Percentiles rank a stretch among this genome's conserved stretches.
phyloP scores from a whole-genome alignment of 2,329 filamentous ascomycete species.

The Colletotrichum graminicola region DNA sequence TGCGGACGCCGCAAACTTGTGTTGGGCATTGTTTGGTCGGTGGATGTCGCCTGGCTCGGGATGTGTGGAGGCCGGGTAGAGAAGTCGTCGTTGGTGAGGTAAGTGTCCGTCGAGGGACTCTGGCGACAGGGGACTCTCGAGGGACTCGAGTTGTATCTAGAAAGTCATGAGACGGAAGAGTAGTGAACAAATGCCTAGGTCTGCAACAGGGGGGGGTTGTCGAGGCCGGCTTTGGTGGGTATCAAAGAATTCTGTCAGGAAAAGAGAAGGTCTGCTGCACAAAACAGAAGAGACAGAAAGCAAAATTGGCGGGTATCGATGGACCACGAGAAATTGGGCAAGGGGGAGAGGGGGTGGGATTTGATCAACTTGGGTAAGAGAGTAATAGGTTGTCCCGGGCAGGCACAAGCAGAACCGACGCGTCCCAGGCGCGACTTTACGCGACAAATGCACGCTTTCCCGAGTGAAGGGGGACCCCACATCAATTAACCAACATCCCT shows the following conservation, averaged over 20 bases:
- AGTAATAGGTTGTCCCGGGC: slow-evolving; percentile 1
- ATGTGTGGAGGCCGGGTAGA: slow-evolving; percentile 15
- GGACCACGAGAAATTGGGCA: slow-evolving; percentile 37
- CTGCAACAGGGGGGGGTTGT: slow-evolving; percentile 1
- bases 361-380: slow-evolving; percentile 29
- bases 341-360: slow-evolving; percentile 30
- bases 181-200: not conserved
- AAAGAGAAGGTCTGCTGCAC: not conserved
- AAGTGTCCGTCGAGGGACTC: slow-evolving; percentile 24
- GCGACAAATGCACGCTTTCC: slow-evolving; percentile 37
- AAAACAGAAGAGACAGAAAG: slow-evolving; percentile 18
- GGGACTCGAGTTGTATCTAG: slow-evolving; percentile 8
- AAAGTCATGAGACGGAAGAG: slow-evolving; percentile 15
- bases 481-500: slow-evolving; percentile 41
- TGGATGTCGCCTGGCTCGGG: not conserved
- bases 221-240: slow-evolving; percentile 21
- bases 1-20: slow-evolving; percentile 70
- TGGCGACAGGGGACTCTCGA: slow-evolving; percentile 18
- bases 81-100: slow-evolving; percentile 5
- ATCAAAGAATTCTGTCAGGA: slow-evolving; percentile 25
- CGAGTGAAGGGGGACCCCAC: slow-evolving; percentile 7
- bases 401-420: slow-evolving; percentile 26
- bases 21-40: slow-evolving; percentile 65
- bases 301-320: slow-evolving; percentile 24
- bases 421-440: slow-evolving; percentile 42